A percentile compares a stretch with the other conserved stretches of the same genome.
Conservation (phyloP, 176 grass and related monocot genomes). For the Oryza brachyantha region DNA sequence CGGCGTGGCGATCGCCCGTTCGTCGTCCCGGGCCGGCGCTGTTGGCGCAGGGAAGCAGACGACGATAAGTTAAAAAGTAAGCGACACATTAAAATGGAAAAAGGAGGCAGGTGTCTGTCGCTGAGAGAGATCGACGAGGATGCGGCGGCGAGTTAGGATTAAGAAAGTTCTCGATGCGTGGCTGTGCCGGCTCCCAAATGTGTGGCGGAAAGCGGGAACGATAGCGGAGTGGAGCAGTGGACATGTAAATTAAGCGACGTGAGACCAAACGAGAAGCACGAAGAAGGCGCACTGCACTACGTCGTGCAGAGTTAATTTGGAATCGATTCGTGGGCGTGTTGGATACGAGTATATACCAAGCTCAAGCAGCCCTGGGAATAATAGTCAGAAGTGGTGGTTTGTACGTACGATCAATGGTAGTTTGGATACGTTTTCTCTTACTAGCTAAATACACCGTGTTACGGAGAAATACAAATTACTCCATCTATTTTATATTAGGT, state of each 20-base stretch:
- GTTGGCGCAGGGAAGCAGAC: not conserved
- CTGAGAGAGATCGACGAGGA: not conserved
- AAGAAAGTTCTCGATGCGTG: constrained; percentile 27
- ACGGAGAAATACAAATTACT: no score
- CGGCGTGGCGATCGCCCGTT: not conserved
- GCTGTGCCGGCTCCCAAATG: constrained; percentile 13
- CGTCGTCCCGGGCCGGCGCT: not conserved
- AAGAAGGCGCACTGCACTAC: not conserved
- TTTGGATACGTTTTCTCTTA: no score
- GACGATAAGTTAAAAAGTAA: no score
- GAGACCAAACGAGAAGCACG: not conserved
- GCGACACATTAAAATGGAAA: no score
- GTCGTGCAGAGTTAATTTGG: not conserved
- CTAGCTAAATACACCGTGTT: no score
- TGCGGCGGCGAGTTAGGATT: not conserved
- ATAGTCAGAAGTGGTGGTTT: no score
- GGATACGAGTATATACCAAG: no score
- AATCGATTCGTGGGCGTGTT: not conserved
- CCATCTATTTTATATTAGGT: no score
- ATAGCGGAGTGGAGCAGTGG: not conserved
- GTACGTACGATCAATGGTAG: no score
- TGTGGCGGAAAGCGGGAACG: constrained; percentile 13
- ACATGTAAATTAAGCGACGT: constrained; percentile 16
- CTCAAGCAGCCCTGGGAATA: no score
- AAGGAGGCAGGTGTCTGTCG: not conserved